Evolutionary conservation across 495 filamentous ascomycete genomes (phyloP).

Genomic region (Cladorrhinum samala): DNA sequence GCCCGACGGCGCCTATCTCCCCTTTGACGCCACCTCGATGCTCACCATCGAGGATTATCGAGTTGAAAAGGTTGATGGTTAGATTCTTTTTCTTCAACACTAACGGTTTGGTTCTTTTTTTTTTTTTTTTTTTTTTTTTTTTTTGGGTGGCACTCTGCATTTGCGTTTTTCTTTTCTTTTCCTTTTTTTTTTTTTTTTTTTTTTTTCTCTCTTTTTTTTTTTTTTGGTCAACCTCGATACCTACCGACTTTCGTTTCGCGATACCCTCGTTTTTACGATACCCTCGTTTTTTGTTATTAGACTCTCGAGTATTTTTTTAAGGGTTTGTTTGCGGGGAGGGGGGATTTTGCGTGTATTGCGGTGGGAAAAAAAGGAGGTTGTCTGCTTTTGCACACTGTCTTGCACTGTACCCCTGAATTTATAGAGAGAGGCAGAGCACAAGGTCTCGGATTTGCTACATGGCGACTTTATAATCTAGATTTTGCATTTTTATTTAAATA

Average conservation of each 20-base stretch:
- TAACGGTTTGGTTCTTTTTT: neutral
- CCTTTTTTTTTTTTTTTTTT: too few relatives aligned
- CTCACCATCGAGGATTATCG: constrained; percentile 21
- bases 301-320: too few relatives aligned
- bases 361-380: neutral
- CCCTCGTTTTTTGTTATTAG: constrained; percentile 1
- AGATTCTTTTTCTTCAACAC: neutral
- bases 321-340: too few relatives aligned
- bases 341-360: too few relatives aligned
- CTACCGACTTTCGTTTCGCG: too few relatives aligned
- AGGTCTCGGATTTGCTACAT: neutral
- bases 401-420: neutral
- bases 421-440: too few relatives aligned
- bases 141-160: neutral
- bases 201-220: too few relatives aligned
- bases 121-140: neutral
- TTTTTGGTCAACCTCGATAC: too few relatives aligned
- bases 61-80: constrained; percentile 17
- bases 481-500: neutral
- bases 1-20: constrained; percentile 16
- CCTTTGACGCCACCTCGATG: constrained; percentile 14
- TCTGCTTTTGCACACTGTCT: neutral
- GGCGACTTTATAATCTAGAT: neutral
- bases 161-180: too few relatives aligned
- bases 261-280: neutral